Base-by-base conservation (phyloP, 2,329 filamentous ascomycete genomes). In the Alternaria sp. region DNA sequence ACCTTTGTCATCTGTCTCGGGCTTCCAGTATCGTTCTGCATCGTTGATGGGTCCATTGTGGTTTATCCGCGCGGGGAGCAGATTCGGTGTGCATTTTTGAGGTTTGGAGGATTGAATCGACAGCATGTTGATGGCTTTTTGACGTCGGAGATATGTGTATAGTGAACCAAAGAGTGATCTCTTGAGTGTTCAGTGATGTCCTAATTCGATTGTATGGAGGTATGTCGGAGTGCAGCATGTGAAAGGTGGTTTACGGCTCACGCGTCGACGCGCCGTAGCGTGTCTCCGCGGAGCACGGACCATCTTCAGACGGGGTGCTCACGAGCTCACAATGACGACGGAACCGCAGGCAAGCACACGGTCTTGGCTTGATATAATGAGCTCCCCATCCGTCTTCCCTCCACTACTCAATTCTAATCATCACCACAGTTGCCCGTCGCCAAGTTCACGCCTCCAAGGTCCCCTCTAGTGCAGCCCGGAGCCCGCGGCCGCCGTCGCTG, bases 1-100 rank as follows among this genome's bases (percentile, higher is more conserved):
- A 17, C 68, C 74, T 74, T 51, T 43, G 5, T 25, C 44, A 67
- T 83, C 79, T 25, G 79, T 76, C 28, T 75, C 79, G 1, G 92
- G 91, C 6, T 82, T 84, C 93, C 93, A 97, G 76, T 92, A 93
- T 46, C 88, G 83, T 21, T 86, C 79, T 6, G 86, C 82, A 2
- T 88, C 83, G 54, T 89, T 86, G 57, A 95, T 83, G 1, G 89
- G 84, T 1, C 94, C 94, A 70, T 91, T 88, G 79, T 96, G 90
- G 72, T 94, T 86, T 74, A 97, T 88, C 58, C 88, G 87, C 73
- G 92, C 96, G 4, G 94, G 93, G 13, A 97, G 85, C 19, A 97
- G 82, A 74, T 97, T 90, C 5, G 90, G 87, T 0, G 84, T 87
- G 58, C 83, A 83, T 62, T 84, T 84, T 46, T 73, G 62, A 1